These are phyloP conservation scores for Angophora floribunda DNA, from an alignment of 345 rosid genomes.

Conservation along the genomic window DNA sequence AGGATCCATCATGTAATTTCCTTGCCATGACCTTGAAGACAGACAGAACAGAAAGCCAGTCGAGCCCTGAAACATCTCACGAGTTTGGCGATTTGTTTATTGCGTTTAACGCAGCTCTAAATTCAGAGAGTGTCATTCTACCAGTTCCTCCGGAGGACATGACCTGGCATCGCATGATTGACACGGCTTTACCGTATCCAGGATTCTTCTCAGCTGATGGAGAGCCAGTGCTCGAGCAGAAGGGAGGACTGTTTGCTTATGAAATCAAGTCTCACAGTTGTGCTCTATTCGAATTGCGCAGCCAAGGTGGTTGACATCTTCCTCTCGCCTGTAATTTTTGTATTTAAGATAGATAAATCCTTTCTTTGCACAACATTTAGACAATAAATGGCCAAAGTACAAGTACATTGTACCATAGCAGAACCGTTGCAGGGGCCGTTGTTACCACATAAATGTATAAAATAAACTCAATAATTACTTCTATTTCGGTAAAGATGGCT, in stretches of 20 bases:
- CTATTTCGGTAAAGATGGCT: neutral
- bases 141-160: conserved; percentile 51
- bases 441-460: neutral
- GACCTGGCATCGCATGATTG: conserved; percentile 58
- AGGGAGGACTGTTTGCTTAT: conserved; percentile 29
- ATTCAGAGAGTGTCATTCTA: conserved; percentile 29
- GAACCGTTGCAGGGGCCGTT: neutral
- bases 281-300: conserved; percentile 61
- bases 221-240: conserved; percentile 36
- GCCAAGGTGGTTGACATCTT: conserved; percentile 8
- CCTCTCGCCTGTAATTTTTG: neutral
- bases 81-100: conserved; percentile 43
- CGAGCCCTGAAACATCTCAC: conserved; percentile 15
- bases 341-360: neutral
- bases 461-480: neutral
- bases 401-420: neutral
- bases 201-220: conserved; percentile 64
- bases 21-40: conserved; percentile 59
- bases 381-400: neutral
- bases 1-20: conserved; percentile 56
- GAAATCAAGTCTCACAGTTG: conserved; percentile 85
- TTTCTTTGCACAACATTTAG: neutral
- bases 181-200: conserved; percentile 80
- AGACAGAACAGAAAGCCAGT: conserved; percentile 10
- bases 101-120: conserved; percentile 55